Base-by-base conservation (phyloP, 2,329 filamentous ascomycete genomes). In the Penicillium paneum region DNA sequence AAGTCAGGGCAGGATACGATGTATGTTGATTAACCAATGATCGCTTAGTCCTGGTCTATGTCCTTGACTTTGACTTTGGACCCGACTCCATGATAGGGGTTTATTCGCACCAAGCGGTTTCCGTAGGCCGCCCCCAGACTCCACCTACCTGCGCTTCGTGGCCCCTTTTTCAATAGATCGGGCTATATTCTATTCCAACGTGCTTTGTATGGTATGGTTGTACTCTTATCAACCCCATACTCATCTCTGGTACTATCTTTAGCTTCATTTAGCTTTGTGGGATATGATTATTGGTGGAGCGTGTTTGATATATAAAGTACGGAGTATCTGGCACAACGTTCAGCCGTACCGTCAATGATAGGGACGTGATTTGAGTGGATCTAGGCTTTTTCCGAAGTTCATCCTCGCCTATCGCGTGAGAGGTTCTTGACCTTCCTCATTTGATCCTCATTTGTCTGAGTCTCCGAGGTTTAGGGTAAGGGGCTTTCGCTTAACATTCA, bases 51-150 rank as follows among this genome's bases (percentile, higher is more conserved):
- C 28, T 26, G 49, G 24, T 32, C 39, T 32, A 13, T 28, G 28
- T 32, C 12, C 34, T 54, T 24, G 21, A 24, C 21, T 24, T 49
- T 54, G 17, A 40, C 28, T 40, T 52, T 39, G 13, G 17, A 31
- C 42, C 34, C 7, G 39, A 28, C 39, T 59, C 56, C 55, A 60
- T 40, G 58, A 60, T 60, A 64, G 60, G 58, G 60, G 60, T 29
- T 29, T 36, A 12, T 35, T 29, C 35, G 21, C 19, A 24, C 19
- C 21, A 39, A 29, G 19, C 26, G 12, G 12, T 21, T 36, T 35
- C 8, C 43, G 56, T 62, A 59, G 61, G 59, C 54, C 52, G 44
- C 15, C 59, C 52, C 59, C 52, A 54, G 50, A 57, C 61, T 62
- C 59, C 61, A 63, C 59, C 52, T 56, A 54, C 52, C 51, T 52